phyloP scores from a whole-genome alignment of 257 asterid genomes.

The Petunia secreta region DNA sequence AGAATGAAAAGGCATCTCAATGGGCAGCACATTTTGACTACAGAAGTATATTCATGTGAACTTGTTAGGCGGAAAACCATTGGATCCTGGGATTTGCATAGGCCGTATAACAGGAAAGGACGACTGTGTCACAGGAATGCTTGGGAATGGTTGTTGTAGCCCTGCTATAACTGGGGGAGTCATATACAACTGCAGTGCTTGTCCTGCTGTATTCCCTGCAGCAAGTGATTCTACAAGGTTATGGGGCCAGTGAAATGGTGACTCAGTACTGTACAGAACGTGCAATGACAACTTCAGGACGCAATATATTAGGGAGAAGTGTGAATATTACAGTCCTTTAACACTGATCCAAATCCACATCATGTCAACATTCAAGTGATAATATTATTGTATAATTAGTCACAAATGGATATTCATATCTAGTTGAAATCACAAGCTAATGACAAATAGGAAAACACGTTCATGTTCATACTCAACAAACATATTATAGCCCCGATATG shows the following conservation, averaged over 20 bases:
- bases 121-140: slow-evolving; percentile 58
- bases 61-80: slow-evolving; percentile 52
- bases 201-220: slow-evolving; percentile 62
- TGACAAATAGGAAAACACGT: background rate
- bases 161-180: slow-evolving; percentile 55
- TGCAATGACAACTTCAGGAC: background rate
- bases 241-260: background rate
- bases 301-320: background rate
- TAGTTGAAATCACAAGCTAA: slow-evolving; percentile 6
- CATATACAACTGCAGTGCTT: slow-evolving; percentile 61
- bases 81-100: slow-evolving; percentile 54
- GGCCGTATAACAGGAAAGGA: slow-evolving; percentile 52
- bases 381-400: background rate
- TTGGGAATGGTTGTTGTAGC: slow-evolving; percentile 54
- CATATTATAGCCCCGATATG: slow-evolving; percentile 4
- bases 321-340: background rate
- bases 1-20: slow-evolving; percentile 27
- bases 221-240: slow-evolving; percentile 19
- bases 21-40: slow-evolving; percentile 23
- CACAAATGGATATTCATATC: background rate
- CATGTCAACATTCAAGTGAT: background rate
- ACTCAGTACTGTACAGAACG: background rate
- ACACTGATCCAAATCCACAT: background rate
- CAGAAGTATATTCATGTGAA: slow-evolving; percentile 40
- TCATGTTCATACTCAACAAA: background rate